These are phyloP conservation scores for Aspergillus conjunctus DNA, from an alignment of 495 filamentous ascomycete species.

Conservation along the genomic window DNA sequence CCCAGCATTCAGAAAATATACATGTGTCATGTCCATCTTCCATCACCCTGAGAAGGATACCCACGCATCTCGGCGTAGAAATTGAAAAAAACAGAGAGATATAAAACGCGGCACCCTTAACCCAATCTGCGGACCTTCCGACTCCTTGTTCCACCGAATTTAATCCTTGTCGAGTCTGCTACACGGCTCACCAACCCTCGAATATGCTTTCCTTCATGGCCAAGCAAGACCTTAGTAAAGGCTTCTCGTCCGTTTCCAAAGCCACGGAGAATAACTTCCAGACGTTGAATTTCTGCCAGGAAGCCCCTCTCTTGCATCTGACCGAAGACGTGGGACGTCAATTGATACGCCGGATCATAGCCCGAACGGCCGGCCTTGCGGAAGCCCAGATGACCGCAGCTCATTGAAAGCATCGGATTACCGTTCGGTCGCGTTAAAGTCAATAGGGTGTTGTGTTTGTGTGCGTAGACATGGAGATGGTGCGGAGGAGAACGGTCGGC, in stretches of 20 bases:
- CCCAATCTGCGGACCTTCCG: constrained; percentile 78
- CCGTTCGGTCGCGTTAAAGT: constrained; percentile 82
- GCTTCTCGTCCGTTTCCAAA: constrained; percentile 87
- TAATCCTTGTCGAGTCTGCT: constrained; percentile 80
- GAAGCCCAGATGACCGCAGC: constrained; percentile 84
- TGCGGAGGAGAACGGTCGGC: constrained; percentile 56
- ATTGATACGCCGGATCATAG: constrained; percentile 93
- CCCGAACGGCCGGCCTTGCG: constrained; percentile 72
- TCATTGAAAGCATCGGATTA: constrained; percentile 71
- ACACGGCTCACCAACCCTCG: constrained; percentile 72
- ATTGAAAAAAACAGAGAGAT: neutral
- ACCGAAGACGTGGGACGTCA: constrained; percentile 74
- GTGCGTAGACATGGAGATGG: constrained; percentile 82
- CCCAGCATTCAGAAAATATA: neutral
- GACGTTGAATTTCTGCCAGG: constrained; percentile 55
- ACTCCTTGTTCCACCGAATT: constrained; percentile 94
- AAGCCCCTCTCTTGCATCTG: constrained; percentile 73
- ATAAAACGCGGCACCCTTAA: constrained; percentile 34
- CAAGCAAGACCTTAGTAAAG: constrained; percentile 82
- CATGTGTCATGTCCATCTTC: neutral
- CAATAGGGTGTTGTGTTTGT: constrained; percentile 92
- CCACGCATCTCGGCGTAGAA: no score
- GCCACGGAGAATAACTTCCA: constrained; percentile 80
- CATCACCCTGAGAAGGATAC: no score
- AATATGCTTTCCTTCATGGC: constrained; percentile 75